phyloP scores from a whole-genome alignment of 2,329 filamentous ascomycete species.

The Penicillium sp. region DNA sequence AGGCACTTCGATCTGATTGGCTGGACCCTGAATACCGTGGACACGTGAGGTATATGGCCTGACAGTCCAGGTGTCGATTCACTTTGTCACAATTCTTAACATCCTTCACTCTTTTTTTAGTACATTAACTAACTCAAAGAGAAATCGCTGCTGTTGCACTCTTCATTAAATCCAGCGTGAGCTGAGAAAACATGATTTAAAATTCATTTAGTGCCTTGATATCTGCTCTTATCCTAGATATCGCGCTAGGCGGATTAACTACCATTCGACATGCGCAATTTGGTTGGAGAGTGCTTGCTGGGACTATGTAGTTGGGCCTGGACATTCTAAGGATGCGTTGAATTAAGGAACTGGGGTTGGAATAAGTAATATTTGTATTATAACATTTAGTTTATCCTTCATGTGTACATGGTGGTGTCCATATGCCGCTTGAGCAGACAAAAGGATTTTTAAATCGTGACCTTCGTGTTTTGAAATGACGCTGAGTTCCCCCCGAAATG shows the following conservation, averaged over 20 bases:
- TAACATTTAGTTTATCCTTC: neutral
- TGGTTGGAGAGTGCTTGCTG: neutral
- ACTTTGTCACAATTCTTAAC: neutral
- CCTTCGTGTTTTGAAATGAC: constrained; percentile 7
- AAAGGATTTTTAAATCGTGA: constrained; percentile 1
- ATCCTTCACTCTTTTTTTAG: neutral
- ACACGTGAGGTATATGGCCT: neutral
- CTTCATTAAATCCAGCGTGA: neutral
- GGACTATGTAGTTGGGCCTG: too few relatives aligned
- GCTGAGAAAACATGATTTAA: neutral
- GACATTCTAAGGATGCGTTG: neutral
- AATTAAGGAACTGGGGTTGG: neutral
- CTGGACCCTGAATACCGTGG: neutral
- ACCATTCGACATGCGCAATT: too few relatives aligned
- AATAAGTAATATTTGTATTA: neutral
- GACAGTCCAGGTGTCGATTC: neutral
- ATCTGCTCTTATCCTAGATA: too few relatives aligned
- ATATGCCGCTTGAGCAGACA: neutral
- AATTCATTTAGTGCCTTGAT: too few relatives aligned
- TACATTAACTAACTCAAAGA: neutral
- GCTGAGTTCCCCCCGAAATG: neutral
- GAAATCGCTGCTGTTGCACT: neutral
- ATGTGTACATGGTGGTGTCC: neutral
- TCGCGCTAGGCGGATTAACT: too few relatives aligned
- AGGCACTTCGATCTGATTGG: neutral